Conservation (phyloP, 2,329 filamentous ascomycete species). For the Chrysoporthe austroafricana region DNA sequence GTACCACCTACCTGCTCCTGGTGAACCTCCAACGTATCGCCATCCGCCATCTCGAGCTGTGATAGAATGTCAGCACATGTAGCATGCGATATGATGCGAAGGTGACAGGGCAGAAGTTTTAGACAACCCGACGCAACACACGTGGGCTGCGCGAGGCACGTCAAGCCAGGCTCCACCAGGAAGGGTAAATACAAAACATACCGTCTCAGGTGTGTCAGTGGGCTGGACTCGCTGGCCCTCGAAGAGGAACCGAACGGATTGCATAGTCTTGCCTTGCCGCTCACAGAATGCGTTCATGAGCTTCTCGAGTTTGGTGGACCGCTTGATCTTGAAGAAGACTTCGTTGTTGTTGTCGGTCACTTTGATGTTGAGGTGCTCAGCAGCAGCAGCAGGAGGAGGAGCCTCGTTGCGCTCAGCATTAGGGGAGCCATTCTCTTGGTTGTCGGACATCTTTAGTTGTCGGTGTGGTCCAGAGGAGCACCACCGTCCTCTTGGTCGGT, state of each 20-base stretch:
- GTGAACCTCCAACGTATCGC: slow-evolving; percentile 94
- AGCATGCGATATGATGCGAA: slow-evolving; percentile 31
- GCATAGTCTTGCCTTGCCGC: slow-evolving; percentile 84
- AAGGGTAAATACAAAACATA: slow-evolving; percentile 52
- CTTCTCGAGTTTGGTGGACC: slow-evolving; percentile 93
- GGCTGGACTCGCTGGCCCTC: slow-evolving; percentile 92
- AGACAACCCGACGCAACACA: not conserved
- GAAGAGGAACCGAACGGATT: slow-evolving; percentile 90
- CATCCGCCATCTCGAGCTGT: slow-evolving; percentile 95
- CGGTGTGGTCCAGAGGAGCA: not conserved
- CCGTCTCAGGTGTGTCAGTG: slow-evolving; percentile 86
- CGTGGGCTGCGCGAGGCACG: slow-evolving; percentile 4
- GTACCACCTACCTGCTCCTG: slow-evolving; percentile 82
- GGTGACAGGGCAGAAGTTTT: not conserved
- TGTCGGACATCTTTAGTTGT: slow-evolving; percentile 45
- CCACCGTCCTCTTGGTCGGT: not conserved
- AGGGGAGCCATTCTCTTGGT: slow-evolving; percentile 55
- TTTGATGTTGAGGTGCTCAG: slow-evolving; percentile 97
- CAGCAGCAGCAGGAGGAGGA: slow-evolving; percentile 42
- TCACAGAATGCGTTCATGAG: slow-evolving; percentile 99
- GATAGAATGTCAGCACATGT: slow-evolving; percentile 19
- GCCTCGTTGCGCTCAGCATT: slow-evolving; percentile 45
- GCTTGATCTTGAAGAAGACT: slow-evolving; percentile 99
- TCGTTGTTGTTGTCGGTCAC: slow-evolving; percentile 99
- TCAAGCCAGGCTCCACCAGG: slow-evolving; percentile 13